Evolutionary conservation across 345 rosid species (phyloP).

Genomic region (Microcos paniculata): DNA sequence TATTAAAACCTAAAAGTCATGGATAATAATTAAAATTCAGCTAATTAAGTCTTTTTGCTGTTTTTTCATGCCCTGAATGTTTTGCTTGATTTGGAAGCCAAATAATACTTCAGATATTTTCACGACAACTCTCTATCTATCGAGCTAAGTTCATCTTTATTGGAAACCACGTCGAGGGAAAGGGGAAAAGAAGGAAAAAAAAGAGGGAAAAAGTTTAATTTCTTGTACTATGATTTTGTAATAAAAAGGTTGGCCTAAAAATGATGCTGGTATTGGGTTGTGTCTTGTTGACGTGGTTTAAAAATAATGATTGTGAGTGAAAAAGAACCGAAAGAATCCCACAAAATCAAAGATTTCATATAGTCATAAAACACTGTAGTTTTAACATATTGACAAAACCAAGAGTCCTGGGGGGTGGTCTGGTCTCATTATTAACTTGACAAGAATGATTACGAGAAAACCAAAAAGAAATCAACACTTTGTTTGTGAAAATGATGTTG

Average conservation of each 20-base stretch:
- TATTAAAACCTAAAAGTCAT: neutral
- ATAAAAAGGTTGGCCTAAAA: neutral
- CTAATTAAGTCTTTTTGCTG: neutral
- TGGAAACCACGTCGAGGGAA: neutral
- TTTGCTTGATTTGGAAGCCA: neutral
- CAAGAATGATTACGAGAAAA: neutral
- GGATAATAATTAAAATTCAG: neutral
- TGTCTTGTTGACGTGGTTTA: neutral
- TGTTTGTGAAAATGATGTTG: neutral
- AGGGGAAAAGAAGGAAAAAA: neutral
- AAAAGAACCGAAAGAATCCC: conserved; percentile 52
- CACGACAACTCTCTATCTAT: neutral
- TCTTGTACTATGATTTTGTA: conserved; percentile 3
- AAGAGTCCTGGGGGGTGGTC: neutral
- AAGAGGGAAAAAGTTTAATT: neutral
- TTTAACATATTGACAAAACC: no score
- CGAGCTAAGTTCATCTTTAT: neutral
- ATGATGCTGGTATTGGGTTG: neutral
- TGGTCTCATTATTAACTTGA: neutral
- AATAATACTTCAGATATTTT: neutral
- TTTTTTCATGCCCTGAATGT: neutral
- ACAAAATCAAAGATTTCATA: conserved; percentile 11
- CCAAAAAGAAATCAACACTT: neutral
- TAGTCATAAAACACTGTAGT: no score
- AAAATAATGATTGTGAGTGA: conserved; percentile 1